Conservation (phyloP, 805 yeast species). For the Brettanomyces naardenensis region DNA sequence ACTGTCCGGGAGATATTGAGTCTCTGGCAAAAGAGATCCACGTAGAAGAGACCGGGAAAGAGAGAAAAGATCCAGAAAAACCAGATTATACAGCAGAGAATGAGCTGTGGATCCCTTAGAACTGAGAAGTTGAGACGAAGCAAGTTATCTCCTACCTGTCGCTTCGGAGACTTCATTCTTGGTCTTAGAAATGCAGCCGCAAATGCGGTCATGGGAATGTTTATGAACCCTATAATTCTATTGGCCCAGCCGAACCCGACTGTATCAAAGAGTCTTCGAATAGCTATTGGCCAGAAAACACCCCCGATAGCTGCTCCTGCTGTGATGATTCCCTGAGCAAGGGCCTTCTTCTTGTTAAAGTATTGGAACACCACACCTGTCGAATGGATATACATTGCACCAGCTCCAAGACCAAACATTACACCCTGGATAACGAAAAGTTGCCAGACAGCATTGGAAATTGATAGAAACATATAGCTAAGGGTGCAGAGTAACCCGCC, state of each 20-base stretch:
- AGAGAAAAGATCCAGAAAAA: slow-evolving; percentile 27
- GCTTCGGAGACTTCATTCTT: slow-evolving; percentile 23
- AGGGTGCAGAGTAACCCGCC: slow-evolving; percentile 39
- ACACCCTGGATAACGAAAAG: slow-evolving; percentile 62
- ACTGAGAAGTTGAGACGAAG: slow-evolving; percentile 33
- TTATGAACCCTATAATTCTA: slow-evolving; percentile 35
- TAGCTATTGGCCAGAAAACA: slow-evolving; percentile 38
- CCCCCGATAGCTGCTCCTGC: slow-evolving; percentile 47
- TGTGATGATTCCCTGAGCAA: slow-evolving; percentile 38
- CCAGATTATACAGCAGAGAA: slow-evolving; percentile 30
- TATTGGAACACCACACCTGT: slow-evolving; percentile 56
- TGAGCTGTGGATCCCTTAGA: slow-evolving; percentile 23
- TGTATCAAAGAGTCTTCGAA: slow-evolving; percentile 32
- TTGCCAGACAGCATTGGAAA: slow-evolving; percentile 52
- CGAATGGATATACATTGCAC: slow-evolving; percentile 51
- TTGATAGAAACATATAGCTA: slow-evolving; percentile 49
- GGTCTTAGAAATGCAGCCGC: slow-evolving; percentile 23
- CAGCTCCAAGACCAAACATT: slow-evolving; percentile 49
- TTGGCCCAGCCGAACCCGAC: slow-evolving; percentile 43
- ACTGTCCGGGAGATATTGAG: slow-evolving; percentile 42
- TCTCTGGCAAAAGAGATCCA: slow-evolving; percentile 43
- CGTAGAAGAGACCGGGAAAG: slow-evolving; percentile 48
- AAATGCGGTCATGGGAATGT: slow-evolving; percentile 22
- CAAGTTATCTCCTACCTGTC: slow-evolving; percentile 28
- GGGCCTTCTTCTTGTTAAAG: slow-evolving; percentile 53